Base-by-base conservation (phyloP, 371 early-diverging fungal species). In the Mucor piriformis region DNA sequence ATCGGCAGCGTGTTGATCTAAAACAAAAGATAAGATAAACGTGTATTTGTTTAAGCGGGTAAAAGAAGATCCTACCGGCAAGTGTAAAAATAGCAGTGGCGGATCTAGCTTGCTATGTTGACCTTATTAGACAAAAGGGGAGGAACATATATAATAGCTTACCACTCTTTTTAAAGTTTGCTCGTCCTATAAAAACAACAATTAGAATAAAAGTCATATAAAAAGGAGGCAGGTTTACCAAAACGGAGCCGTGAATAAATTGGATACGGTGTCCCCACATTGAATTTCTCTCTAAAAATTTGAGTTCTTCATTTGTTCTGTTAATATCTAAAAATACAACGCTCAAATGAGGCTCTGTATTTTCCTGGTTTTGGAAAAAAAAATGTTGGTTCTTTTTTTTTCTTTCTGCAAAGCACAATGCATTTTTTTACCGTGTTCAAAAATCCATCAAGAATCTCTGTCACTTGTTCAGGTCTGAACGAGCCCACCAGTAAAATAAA, bases 401-500 rank as follows among this genome's bases (percentile, higher is more conserved):
- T 23, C 3, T 15, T 38, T 3, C 15, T n/a, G 38, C 6, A 2
- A 38, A 38, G n/a, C 15, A 15, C 2, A 37, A 37, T 37, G n/a
- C 29, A 6, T 29, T 1, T 18, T 6, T 11, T 59, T 73, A 86
- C 88, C 55, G 78, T 79, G 54, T 82, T 75, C 16, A 89, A 76
- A 43, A 90, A 83, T 2, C 81, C 83, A 32, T 79, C 77, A 43
- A 92, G 29, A 40, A 88, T 79, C 24, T 89, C 88, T 3, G 68
- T 72, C 6, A 89, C 78, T 33, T 80, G 79, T 8, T 77, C 71
- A 0, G 71, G 70, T 33, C 66, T 69, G 43, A 86, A 82, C n/a
- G 86, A 77, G 6, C 89, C 86, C 6, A 87, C 77, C 7, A 90
- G 76, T 54, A 92, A 76, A 47, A 89, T 84, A 64, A 85, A 81